Percentiles rank a stretch among this genome's conserved stretches.
Evolutionary conservation across 1,284 basidiomycete genomes (phyloP).

Genomic region (Termitomyces sp.): DNA sequence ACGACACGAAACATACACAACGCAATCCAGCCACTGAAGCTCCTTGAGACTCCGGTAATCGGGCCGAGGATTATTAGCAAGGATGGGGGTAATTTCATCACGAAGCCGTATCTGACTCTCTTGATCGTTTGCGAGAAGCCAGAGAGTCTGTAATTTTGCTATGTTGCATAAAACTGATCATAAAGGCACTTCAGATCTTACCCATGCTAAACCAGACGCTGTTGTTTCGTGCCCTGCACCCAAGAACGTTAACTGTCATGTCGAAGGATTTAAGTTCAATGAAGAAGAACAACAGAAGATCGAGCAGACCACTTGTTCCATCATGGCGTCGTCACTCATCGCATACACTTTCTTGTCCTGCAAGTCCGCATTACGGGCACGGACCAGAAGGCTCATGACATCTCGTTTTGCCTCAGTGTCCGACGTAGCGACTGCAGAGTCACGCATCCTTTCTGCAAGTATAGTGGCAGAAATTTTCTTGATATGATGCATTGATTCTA

Average conservation of each 20-base stretch:
- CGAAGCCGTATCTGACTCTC: constrained; percentile 39
- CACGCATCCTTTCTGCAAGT: constrained; percentile 36
- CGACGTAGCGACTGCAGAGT: constrained; percentile 28
- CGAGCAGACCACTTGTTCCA: constrained; percentile 43
- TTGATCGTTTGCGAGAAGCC: constrained; percentile 27
- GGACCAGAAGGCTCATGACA: constrained; percentile 46
- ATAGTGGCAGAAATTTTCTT: constrained; percentile 36
- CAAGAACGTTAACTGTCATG: constrained; percentile 41
- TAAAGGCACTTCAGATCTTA: constrained; percentile 16
- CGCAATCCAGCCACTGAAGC: constrained; percentile 41
- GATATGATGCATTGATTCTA: constrained; percentile 40
- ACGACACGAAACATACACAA: constrained; percentile 33
- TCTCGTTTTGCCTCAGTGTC: constrained; percentile 43
- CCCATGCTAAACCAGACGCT: constrained; percentile 44
- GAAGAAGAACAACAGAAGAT: not conserved
- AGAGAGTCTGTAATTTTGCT: constrained; percentile 20
- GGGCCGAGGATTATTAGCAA: constrained; percentile 32
- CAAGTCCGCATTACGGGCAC: constrained; percentile 34
- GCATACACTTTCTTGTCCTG: constrained; percentile 29
- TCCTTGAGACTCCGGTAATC: constrained; percentile 44
- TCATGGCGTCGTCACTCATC: constrained; percentile 44
- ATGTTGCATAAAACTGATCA: not conserved
- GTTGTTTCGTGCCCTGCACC: constrained; percentile 52
- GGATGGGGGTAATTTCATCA: constrained; percentile 36
- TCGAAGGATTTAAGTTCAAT: not conserved